Evolutionary conservation across 495 filamentous ascomycete species (phyloP), one percentile per base, ranked within the genome.

Genomic region (Talaromyces trachyspermus): DNA sequence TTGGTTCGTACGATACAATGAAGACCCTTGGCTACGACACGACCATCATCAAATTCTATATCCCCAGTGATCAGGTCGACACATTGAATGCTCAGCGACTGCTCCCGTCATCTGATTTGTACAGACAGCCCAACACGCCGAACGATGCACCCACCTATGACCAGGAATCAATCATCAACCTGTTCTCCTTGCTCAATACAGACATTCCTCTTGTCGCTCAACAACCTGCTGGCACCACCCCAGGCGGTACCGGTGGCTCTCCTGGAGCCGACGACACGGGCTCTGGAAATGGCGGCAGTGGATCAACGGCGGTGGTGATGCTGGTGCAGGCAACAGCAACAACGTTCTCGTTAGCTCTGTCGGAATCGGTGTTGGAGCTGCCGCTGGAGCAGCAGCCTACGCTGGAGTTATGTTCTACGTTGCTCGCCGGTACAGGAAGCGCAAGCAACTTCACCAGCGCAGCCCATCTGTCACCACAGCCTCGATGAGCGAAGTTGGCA

Each of bases 381-480:
- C 89, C 24, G 79, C 75, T 33, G 88, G 89, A 57, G 88, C 88
- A 12, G 82, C 83, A 37, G 85, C 83, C n/a, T 98, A 98, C 56
- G 94, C 90, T 60, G 91, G 87, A n/a, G 94, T 88, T 62, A 97
- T 98, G 92, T 94, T 97, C 68, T 85, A 90, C 61, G 78, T 97
- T 53, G 92, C 92, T 19, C 79, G 94, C 37, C 77, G 92, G 50
- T 98, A 97, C 78, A 89, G 88, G 74, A 85, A 84, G 69, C 84
- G 83, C 70, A 85, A 82, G 69, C 78, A 83, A 60, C 66, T 79
- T 48, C 92, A 97, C 66, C 76, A 80, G 51, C 85, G 94, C 42
- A 76, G 83, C 41, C 84, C 78, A 70, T 80, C 62, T 60, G 79
- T 60, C 65, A 75, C 44, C 57, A 78, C 61, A 48, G 37, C 36